Base-by-base conservation (phyloP, 305 asterid genomes). In the Andrographis paniculata region DNA sequence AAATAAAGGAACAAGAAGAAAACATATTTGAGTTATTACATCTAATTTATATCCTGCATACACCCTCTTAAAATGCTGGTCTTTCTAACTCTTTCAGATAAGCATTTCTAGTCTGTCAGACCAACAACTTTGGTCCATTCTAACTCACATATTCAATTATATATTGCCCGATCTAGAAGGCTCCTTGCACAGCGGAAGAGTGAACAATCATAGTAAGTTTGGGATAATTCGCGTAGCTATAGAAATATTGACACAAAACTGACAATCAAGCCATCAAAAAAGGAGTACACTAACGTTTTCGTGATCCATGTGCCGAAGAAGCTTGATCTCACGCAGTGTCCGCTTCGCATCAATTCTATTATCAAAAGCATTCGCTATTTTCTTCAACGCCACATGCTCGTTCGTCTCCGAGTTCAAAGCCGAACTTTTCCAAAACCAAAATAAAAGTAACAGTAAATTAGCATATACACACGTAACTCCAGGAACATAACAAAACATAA, bases 251-350 rank as follows among this genome's bases (percentile, higher is more conserved):
- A 3, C 20, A 17, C 9, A 1, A 46, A 59, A 17, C n/a, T n/a
- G n/a, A 46, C 0, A 44, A 14, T 5, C 43, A 31, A 5, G 14
- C 37, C 13, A 1, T 3, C 3, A 47, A 2, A 47, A 22, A 42
- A 20, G 35, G 27, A 47, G 48, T 48, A 37, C 21, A 82, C 97
- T 66, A 38, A 89, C 98, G 60, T 89, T 89, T 64, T 89, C 98
- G 68, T 89, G 98, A 82, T 89, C 98, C 96, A 89, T 82, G 64
- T 89, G 98, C 7, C 98, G 84, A 45, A 89, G 94, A 58, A 89
- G 98, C 80, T 89, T 89, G 78, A 89, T 89, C 81, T 89, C 98
- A n/a, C n/a, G n/a, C n/a, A n/a, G n/a, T n/a, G n/a, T n/a, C n/a
- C n/a, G n/a, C n/a, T n/a, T n/a, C n/a, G n/a, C n/a, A n/a, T n/a